Evolutionary conservation across 2,329 filamentous ascomycete species (phyloP).

Genomic region (Byssothecium circinans): DNA sequence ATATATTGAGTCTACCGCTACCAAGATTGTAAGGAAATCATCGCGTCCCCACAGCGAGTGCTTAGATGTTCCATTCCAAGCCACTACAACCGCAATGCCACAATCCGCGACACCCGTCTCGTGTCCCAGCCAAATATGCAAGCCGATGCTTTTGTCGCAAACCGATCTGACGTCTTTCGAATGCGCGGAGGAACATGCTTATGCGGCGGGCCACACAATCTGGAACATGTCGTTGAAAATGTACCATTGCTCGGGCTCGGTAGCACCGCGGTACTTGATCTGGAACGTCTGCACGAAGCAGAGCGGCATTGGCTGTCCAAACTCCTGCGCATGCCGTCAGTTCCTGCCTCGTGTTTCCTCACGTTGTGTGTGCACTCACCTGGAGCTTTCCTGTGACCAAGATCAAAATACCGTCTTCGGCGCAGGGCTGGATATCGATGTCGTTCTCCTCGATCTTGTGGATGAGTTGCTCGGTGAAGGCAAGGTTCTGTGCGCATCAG

Average conservation of each 20-base stretch:
- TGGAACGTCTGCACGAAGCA: constrained; percentile 91
- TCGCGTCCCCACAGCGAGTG: background rate
- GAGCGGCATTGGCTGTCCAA: constrained; percentile 84
- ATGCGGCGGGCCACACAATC: constrained; percentile 67
- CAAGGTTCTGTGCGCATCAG: constrained; percentile 62
- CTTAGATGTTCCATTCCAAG: background rate
- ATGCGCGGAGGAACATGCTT: constrained; percentile 12
- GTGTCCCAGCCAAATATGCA: background rate
- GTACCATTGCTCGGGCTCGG: constrained; percentile 71
- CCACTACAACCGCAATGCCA: background rate
- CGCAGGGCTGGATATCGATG: constrained; percentile 79
- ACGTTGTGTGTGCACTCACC: constrained; percentile 55
- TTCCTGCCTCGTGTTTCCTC: background rate
- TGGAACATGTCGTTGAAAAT: constrained; percentile 96
- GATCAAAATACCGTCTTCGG: constrained; percentile 72
- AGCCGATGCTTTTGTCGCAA: background rate
- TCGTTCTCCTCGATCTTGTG: constrained; percentile 80
- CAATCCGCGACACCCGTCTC: background rate
- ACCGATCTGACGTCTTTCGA: background rate
- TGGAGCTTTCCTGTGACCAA: constrained; percentile 84
- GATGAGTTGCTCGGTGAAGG: constrained; percentile 59
- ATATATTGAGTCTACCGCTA: constrained; percentile 3
- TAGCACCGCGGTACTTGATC: constrained; percentile 58
- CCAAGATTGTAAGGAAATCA: background rate
- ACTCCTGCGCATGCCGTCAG: constrained; percentile 61